phyloP scores from a whole-genome alignment of 345 rosid genomes.

The Citrus glauca region DNA sequence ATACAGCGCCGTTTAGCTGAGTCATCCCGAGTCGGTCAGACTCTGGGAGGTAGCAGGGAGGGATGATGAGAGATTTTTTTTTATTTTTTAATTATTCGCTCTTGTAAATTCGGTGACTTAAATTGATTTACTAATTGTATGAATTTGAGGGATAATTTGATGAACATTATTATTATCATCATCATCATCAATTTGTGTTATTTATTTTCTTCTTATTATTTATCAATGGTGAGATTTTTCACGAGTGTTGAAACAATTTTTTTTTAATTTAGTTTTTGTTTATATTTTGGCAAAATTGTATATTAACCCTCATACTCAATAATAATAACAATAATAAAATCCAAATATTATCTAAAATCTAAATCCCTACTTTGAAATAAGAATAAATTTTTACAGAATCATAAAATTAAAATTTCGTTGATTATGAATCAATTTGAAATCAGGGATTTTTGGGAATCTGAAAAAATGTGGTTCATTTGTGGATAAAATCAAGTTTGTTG shows the following conservation, averaged over 20 bases:
- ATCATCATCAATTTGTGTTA: too few species aligned
- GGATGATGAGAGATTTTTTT: background rate
- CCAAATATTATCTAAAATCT: background rate
- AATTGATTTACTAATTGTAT: constrained; percentile 21
- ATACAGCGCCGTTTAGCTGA: constrained; percentile 20
- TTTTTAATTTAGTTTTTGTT: too few species aligned
- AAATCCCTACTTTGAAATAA: background rate
- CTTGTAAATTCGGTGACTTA: constrained; percentile 30
- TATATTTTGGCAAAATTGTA: too few species aligned
- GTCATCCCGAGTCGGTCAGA: constrained; percentile 35
- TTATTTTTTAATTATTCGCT: background rate
- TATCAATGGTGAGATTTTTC: too few species aligned
- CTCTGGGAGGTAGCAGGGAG: background rate
- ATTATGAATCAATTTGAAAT: background rate
- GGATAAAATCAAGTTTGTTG: too few species aligned
- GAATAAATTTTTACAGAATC: background rate
- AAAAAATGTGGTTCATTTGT: too few species aligned
- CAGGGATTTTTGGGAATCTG: background rate
- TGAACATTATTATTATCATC: background rate
- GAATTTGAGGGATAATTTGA: constrained; percentile 1
- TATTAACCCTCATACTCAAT: too few species aligned
- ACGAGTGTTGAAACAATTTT: too few species aligned
- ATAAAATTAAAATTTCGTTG: background rate
- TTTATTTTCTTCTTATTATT: too few species aligned
- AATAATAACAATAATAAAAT: too few species aligned